Conservation (phyloP, 495 filamentous ascomycete species). For the Aspergillus conjunctus region DNA sequence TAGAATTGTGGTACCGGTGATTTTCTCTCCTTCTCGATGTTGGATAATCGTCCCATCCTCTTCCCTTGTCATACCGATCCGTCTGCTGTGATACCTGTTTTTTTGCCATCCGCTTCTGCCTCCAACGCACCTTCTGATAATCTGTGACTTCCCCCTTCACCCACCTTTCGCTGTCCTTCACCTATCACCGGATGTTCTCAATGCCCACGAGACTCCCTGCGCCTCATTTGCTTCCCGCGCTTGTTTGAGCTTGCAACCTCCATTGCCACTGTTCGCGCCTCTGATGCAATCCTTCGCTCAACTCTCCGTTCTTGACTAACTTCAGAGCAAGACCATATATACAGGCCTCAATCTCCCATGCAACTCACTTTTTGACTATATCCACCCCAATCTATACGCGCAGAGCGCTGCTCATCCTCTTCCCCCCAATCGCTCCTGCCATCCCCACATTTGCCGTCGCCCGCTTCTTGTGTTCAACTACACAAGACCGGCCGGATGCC, state of each 20-base stretch:
- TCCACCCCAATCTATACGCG: conserved; percentile 12
- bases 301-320: not conserved
- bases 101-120: conserved; percentile 22
- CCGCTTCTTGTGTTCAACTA: conserved; percentile 42
- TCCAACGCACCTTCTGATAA: conserved; percentile 22
- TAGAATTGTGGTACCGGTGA: conserved; percentile 9
- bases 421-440: conserved; percentile 1
- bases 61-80: conserved; percentile 8
- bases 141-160: conserved; percentile 7
- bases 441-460: conserved; percentile 7
- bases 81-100: conserved; percentile 13
- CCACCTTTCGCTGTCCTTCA: not conserved
- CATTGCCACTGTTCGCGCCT: conserved; percentile 15
- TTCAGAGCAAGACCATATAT: conserved; percentile 12
- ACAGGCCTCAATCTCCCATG: conserved; percentile 7
- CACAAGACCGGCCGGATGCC: conserved; percentile 71
- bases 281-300: conserved; percentile 4
- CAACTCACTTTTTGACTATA: conserved; percentile 16
- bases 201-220: not conserved
- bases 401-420: not conserved
- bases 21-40: conserved; percentile 8
- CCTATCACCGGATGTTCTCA: not conserved
- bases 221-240: not conserved
- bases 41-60: not conserved
- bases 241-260: conserved; percentile 11